phyloP scores from a whole-genome alignment of 495 filamentous ascomycete genomes.

The Neurospora sp. region DNA sequence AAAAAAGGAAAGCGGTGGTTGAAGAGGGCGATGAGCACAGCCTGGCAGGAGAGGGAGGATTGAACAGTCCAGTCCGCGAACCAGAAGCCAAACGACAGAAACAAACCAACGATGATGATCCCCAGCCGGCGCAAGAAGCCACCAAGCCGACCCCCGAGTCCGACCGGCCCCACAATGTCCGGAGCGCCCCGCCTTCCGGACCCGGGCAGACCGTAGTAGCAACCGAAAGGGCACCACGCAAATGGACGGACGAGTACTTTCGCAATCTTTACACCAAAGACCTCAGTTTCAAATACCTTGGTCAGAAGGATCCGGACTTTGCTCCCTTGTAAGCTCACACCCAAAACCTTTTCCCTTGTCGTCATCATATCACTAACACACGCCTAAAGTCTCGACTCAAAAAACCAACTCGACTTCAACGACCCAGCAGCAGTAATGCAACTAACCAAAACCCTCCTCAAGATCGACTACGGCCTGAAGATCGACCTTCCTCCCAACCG shows the following conservation, averaged over 20 bases:
- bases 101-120: neutral
- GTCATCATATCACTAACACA: neutral
- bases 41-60: neutral
- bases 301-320: slow-evolving; percentile 22
- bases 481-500: slow-evolving; percentile 66
- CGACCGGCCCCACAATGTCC: neutral
- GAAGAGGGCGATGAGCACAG: neutral
- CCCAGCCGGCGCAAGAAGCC: neutral
- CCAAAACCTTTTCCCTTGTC: too few species aligned
- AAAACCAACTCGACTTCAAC: slow-evolving; percentile 69
- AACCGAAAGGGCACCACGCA: neutral
- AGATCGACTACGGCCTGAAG: slow-evolving; percentile 61
- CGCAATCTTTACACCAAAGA: slow-evolving; percentile 24
- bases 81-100: neutral
- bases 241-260: slow-evolving; percentile 26
- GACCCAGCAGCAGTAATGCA: slow-evolving; percentile 70
- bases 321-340: slow-evolving; percentile 9
- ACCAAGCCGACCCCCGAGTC: neutral
- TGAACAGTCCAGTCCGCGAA: neutral
- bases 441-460: slow-evolving; percentile 70
- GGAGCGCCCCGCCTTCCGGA: neutral
- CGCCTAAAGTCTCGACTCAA: slow-evolving; percentile 38
- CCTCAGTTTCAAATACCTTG: slow-evolving; percentile 27
- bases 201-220: neutral
- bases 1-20: slow-evolving; percentile 16